Evolutionary conservation across 208 protist genomes (phyloP), one percentile per base, ranked within the genome.

Genomic region (Leishmania major): DNA sequence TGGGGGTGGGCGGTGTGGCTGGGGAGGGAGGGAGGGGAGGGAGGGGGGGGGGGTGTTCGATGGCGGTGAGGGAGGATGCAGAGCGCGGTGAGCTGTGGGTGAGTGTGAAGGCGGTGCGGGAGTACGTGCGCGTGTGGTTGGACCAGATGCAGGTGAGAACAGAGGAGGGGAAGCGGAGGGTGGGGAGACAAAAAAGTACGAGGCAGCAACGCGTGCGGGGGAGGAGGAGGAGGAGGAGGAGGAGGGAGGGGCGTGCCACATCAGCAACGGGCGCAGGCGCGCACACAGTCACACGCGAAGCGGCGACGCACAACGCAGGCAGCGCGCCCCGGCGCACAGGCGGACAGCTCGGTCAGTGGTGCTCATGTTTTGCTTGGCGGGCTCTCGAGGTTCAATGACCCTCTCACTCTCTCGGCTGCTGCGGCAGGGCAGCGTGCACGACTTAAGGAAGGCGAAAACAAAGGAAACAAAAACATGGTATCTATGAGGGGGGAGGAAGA

Each of bases 401-500:
- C 49, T 53, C 49, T 53, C 49, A 17, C 49, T 53, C 49, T 53
- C 49, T 13, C 49, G 49, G 49, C 49, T 11, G 49, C 49, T 17
- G 49, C 49, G 49, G 49, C 13, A 53, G 49, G 49, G 49, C 49
- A 17, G 49, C 49, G 49, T 53, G 49, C 49, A 53, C 49, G 11
- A 53, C 49, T 13, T 53, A 19, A 17, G 28, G n/a, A 66, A 43
- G 13, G 31, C 66, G 31, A 71, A 76, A 59, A 62, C 43, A 70
- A 72, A 76, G 77, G 45, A 81, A 83, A 57, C 13, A 17, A 78
- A 77, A 31, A 53, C 80, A 74, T 67, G 47, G 25, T 66, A 77
- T 82, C 75, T 83, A 83, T 78, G 77, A 35, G 66, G 66, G n/a
- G 66, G 49, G 49, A 53, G 66, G 49, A 17, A 13, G 49, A 53